Evolutionary conservation across 2,329 filamentous ascomycete species (phyloP).

Genomic region (Aspergillus floridensis): DNA sequence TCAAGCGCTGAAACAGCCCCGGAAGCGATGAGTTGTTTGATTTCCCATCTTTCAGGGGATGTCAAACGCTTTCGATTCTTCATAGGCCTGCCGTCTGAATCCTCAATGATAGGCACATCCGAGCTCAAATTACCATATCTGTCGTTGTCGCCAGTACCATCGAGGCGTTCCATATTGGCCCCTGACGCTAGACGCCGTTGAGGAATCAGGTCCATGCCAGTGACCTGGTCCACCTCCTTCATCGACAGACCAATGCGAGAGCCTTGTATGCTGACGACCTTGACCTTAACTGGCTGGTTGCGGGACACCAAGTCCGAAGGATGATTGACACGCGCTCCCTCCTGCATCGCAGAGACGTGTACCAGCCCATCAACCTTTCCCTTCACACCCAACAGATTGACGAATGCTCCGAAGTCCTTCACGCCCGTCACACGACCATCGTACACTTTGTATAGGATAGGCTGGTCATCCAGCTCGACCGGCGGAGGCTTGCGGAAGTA

Average conservation of each 20-base stretch:
- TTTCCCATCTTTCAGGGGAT: slow-evolving; percentile 96
- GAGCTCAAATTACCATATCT: slow-evolving; percentile 54
- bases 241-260: slow-evolving; percentile 83
- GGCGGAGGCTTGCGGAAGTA: slow-evolving; percentile 65
- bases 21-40: slow-evolving; percentile 91
- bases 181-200: slow-evolving; percentile 78
- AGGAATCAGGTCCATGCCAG: slow-evolving; percentile 78
- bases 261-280: slow-evolving; percentile 82
- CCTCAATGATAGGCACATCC: slow-evolving; percentile 64
- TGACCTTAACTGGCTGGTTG: slow-evolving; percentile 86
- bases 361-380: slow-evolving; percentile 92
- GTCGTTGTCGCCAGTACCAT: slow-evolving; percentile 56
- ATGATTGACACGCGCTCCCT: slow-evolving; percentile 83
- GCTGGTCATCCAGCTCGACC: slow-evolving; percentile 75
- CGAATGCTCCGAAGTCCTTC: slow-evolving; percentile 94
- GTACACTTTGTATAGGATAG: slow-evolving; percentile 83
- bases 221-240: slow-evolving; percentile 93
- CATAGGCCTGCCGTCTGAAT: slow-evolving; percentile 54
- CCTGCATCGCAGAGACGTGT: slow-evolving; percentile 83
- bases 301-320: slow-evolving; percentile 80
- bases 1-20: slow-evolving; percentile 90
- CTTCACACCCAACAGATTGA: slow-evolving; percentile 81
- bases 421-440: slow-evolving; percentile 85
- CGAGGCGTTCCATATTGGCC: slow-evolving; percentile 81
- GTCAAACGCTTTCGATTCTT: slow-evolving; percentile 87